phyloP scores from a whole-genome alignment of 169 alveolate species.

The Plasmodium inui region DNA sequence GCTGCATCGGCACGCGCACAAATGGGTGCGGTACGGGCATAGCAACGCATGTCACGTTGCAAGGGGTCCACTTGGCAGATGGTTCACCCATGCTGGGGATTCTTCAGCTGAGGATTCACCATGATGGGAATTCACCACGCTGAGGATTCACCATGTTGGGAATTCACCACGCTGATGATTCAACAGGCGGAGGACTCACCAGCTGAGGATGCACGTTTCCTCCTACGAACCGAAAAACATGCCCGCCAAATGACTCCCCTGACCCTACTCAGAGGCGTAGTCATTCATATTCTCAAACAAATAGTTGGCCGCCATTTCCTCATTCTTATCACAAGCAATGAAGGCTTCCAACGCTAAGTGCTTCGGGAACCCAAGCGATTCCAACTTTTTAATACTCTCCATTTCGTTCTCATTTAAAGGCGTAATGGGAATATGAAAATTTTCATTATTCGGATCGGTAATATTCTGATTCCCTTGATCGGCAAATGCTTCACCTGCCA shows the following conservation, averaged over 20 bases:
- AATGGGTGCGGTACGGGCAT: background rate
- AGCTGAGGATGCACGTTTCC: background rate
- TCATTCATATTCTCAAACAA: conserved; percentile 88
- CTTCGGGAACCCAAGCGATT: conserved; percentile 93
- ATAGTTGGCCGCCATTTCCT: conserved; percentile 93
- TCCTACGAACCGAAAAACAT: background rate
- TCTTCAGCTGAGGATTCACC: background rate
- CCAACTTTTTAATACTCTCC: conserved; percentile 88
- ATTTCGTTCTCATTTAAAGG: conserved; percentile 92
- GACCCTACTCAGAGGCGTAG: conserved; percentile 67
- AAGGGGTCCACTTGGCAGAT: background rate
- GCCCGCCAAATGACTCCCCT: background rate
- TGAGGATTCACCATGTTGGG: too few species aligned
- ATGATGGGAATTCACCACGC: background rate
- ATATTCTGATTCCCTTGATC: conserved; percentile 2
- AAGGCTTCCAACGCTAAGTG: conserved; percentile 96
- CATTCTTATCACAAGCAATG: conserved; percentile 96
- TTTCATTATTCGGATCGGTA: conserved; percentile 31
- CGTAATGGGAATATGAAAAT: conserved; percentile 69
- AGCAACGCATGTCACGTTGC: background rate
- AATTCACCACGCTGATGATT: background rate
- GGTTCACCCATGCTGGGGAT: background rate
- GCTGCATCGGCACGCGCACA: background rate
- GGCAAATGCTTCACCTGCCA: conserved; percentile 48
- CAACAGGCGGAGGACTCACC: too few species aligned